These are phyloP conservation scores for Monosporozyma siamensis DNA, from an alignment of 805 yeast species.

Conservation along the genomic window DNA sequence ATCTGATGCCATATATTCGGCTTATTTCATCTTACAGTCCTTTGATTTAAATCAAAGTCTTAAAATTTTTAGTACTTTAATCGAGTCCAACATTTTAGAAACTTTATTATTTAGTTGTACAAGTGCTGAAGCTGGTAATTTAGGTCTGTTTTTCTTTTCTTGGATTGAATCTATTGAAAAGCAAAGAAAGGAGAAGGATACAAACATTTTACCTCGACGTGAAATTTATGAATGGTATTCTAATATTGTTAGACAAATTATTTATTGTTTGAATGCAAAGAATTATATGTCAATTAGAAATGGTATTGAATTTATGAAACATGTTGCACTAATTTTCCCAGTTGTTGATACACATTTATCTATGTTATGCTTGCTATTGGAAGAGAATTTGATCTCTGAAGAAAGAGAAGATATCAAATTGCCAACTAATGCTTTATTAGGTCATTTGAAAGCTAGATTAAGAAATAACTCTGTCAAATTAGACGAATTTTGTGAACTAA, in stretches of 20 bases:
- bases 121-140: slow-evolving; percentile 67
- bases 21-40: slow-evolving; percentile 48
- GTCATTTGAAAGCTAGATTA: slow-evolving; percentile 50
- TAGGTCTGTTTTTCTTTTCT: slow-evolving; percentile 64
- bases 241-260: slow-evolving; percentile 31
- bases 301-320: slow-evolving; percentile 67
- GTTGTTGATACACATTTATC: slow-evolving; percentile 58
- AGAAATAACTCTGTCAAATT: slow-evolving; percentile 38
- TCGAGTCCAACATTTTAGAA: slow-evolving; percentile 40
- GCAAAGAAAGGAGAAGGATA: slow-evolving; percentile 34
- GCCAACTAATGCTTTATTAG: slow-evolving; percentile 63
- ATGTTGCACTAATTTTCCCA: slow-evolving; percentile 56
- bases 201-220: slow-evolving; percentile 27
- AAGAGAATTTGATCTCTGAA: slow-evolving; percentile 43
- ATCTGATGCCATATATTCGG: slow-evolving; percentile 66
- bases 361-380: slow-evolving; percentile 38
- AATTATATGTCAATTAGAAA: slow-evolving; percentile 77
- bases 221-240: slow-evolving; percentile 47
- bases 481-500: slow-evolving; percentile 48
- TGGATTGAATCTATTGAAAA: slow-evolving; percentile 39
- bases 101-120: slow-evolving; percentile 63
- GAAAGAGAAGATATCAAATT: slow-evolving; percentile 70
- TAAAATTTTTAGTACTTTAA: slow-evolving; percentile 36
- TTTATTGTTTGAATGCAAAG: slow-evolving; percentile 18
- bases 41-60: slow-evolving; percentile 37